A percentile compares a stretch with the other conserved stretches of the same genome.
Conservation (phyloP, 106 monocot species). For the Posidonia australis region DNA sequence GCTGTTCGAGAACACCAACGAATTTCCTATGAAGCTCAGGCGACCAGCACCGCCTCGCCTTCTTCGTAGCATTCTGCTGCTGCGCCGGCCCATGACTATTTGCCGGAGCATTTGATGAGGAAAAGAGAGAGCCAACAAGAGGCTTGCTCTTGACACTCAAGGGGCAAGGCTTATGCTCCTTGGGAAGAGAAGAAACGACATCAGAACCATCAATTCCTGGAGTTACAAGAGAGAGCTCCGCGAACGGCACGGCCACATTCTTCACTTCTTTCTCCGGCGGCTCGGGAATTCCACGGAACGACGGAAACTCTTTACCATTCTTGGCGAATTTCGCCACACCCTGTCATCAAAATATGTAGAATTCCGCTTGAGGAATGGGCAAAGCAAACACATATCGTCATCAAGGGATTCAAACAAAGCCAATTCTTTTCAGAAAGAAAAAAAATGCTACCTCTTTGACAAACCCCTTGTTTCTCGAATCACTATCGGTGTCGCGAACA, state of each 20-base stretch:
- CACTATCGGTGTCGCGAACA: not conserved
- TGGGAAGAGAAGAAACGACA: not conserved
- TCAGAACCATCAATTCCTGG: not conserved
- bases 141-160: not conserved
- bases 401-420: not conserved
- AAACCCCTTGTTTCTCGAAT: not conserved
- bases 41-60: constrained; percentile 78
- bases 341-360: not conserved
- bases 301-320: not conserved
- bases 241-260: not conserved
- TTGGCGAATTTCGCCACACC: not conserved
- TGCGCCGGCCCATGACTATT: constrained; percentile 12
- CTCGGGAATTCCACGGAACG: not conserved
- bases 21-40: constrained; percentile 71
- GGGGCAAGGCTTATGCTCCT: not conserved
- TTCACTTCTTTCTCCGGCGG: not conserved
- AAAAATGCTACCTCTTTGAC: not conserved
- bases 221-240: constrained; percentile 2
- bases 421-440: too few species aligned
- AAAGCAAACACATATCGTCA: not conserved
- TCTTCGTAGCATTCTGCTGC: constrained; percentile 38
- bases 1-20: constrained; percentile 46
- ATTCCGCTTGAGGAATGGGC: too few species aligned
- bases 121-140: not conserved
- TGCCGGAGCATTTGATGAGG: constrained; percentile 2